These are phyloP conservation scores for Peronosclerospora sorghi DNA, from an alignment of 352 stramenopile genomes.

Conservation along the genomic window DNA sequence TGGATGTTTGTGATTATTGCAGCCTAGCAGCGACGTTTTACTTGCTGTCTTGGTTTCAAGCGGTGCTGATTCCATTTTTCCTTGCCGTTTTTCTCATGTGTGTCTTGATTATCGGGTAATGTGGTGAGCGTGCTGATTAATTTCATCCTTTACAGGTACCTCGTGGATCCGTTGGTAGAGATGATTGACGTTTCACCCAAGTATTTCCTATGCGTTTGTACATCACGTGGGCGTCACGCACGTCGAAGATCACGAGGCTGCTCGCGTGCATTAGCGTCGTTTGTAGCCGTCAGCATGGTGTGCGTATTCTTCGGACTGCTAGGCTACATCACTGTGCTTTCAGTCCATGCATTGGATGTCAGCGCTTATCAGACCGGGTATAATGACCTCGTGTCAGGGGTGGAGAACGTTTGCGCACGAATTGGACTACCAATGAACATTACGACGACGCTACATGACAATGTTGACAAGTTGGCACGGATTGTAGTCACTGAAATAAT, in stretches of 20 bases:
- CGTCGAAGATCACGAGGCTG: conserved; percentile 69
- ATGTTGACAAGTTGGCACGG: conserved; percentile 79
- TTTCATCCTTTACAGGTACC: conserved; percentile 31
- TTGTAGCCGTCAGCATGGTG: conserved; percentile 75
- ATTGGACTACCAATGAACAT: conserved; percentile 81
- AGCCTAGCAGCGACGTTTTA: conserved; percentile 70
- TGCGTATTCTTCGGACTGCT: conserved; percentile 81
- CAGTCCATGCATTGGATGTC: conserved; percentile 72
- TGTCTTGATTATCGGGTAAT: conserved; percentile 1
- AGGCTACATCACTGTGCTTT: conserved; percentile 83
- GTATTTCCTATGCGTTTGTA: conserved; percentile 83
- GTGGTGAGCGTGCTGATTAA: background rate
- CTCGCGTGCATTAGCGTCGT: conserved; percentile 71
- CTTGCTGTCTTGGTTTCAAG: conserved; percentile 77
- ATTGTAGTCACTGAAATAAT: conserved; percentile 82
- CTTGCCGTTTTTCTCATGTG: conserved; percentile 84
- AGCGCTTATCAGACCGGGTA: conserved; percentile 77
- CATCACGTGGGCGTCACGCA: conserved; percentile 55
- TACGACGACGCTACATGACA: conserved; percentile 83
- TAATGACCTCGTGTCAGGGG: conserved; percentile 48
- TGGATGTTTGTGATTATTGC: background rate
- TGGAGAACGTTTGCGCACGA: conserved; percentile 57
- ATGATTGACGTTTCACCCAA: conserved; percentile 80
- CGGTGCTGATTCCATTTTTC: conserved; percentile 80
- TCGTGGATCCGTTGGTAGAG: conserved; percentile 80